phyloP scores from a whole-genome alignment of 805 yeast species.

The Suhomyces pyralidae region DNA sequence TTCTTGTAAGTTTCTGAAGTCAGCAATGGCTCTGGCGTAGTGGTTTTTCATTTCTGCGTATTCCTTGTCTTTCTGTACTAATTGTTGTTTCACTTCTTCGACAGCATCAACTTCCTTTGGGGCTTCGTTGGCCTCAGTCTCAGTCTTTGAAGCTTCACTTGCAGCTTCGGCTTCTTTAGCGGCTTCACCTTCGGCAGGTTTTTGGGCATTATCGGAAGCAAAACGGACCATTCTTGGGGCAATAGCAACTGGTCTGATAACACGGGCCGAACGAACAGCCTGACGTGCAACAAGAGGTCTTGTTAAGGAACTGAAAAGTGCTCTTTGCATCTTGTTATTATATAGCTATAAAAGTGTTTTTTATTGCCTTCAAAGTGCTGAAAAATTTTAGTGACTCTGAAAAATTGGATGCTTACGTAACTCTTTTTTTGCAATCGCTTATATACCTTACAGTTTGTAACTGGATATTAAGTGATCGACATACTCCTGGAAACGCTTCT shows the following conservation, averaged over 20 bases:
- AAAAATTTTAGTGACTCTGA: conserved; percentile 6
- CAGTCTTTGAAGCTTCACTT: conserved; percentile 6
- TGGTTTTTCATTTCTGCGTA: conserved; percentile 79
- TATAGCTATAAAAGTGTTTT: background rate
- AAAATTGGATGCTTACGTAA: background rate
- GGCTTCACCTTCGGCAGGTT: conserved; percentile 3
- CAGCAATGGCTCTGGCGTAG: conserved; percentile 81
- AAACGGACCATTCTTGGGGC: conserved; percentile 17
- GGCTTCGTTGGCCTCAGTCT: conserved; percentile 8
- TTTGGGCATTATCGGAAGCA: conserved; percentile 16
- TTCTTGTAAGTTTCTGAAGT: conserved; percentile 88
- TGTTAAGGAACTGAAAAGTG: conserved; percentile 18
- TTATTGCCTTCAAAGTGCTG: background rate
- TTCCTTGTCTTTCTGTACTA: conserved; percentile 64
- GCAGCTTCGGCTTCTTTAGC: conserved; percentile 1
- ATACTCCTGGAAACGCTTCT: conserved; percentile 20
- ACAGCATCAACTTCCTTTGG: conserved; percentile 5
- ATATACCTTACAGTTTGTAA: background rate
- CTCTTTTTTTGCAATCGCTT: background rate
- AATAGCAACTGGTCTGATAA: conserved; percentile 12
- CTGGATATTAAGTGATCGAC: conserved; percentile 17
- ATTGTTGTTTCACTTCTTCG: conserved; percentile 47
- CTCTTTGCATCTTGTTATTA: conserved; percentile 22
- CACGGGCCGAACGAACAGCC: conserved; percentile 12
- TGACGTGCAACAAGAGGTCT: conserved; percentile 12